Base-by-base conservation (phyloP, 495 filamentous ascomycete genomes). In the Durotheca rogersii region DNA sequence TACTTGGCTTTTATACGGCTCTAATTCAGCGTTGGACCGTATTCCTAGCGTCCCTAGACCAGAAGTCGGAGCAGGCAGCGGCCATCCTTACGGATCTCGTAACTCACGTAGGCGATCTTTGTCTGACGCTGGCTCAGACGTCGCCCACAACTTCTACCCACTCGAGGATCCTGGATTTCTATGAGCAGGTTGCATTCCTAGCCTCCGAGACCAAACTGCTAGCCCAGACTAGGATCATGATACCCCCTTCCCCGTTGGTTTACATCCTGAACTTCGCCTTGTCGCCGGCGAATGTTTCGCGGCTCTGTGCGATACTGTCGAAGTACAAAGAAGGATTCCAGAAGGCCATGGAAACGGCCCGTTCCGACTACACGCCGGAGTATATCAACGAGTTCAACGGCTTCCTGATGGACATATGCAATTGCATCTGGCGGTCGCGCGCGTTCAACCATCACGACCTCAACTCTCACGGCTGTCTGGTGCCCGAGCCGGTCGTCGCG, bases 381-480 rank as follows among this genome's bases (percentile, higher is more conserved):
- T 81, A 78, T 56, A 80, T 90, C 41, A 76, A 81, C 32, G 73
- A 78, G 15, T 92, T 93, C 71, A 96, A 96, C 65, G 86, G 85
- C 6, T 90, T 85, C 59, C 76, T 95, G 21, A 93, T 93, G 86
- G 90, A 96, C 60, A 77, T 89, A 31, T 93, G 88, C 72, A 94
- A 96, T 59, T 79, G 88, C 35, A 56, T 95, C 10, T 94, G 90
- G 89, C 80, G 88, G 14, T 83, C 82, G 15, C 84, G 85, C 10
- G 90, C 86, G 0, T 82, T 96, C 23, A 81, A 82, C 32, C 69
- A 67, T 1, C 72, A 78, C 7, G 88, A 93, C 51, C 64, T 74
- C 9, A 89, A 90, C 64, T 81, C 89, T 2, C 70, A 82, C 19
- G 89, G 85, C 11, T 92, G 89, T 52, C 68, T 86, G n/a, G 65